Evolutionary conservation across 371 early-diverging fungal species (phyloP).

Genomic region (Apophysomyces ossiformis): DNA sequence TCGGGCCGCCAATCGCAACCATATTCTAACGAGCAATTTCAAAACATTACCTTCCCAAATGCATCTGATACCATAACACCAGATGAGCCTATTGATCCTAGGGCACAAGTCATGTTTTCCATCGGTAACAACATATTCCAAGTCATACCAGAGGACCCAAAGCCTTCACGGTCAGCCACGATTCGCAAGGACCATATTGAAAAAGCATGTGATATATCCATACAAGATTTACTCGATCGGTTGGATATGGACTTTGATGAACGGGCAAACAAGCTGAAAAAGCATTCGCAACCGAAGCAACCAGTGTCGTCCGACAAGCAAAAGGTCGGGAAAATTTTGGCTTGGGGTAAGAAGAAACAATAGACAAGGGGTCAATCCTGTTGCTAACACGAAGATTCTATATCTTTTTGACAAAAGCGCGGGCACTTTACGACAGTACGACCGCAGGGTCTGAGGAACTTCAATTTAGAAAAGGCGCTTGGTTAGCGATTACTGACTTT

Average conservation of each 20-base stretch:
- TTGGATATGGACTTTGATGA: constrained; percentile 25
- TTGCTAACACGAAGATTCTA: neutral
- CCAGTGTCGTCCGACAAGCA: constrained; percentile 4
- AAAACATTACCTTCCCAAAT: neutral
- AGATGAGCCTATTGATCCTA: constrained; percentile 44
- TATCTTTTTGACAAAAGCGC: constrained; percentile 53
- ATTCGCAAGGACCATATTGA: constrained; percentile 14
- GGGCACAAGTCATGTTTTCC: constrained; percentile 56
- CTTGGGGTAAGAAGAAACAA: constrained; percentile 12
- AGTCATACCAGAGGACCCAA: constrained; percentile 39
- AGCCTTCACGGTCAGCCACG: constrained; percentile 16
- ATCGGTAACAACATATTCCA: constrained; percentile 61
- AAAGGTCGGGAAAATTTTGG: neutral
- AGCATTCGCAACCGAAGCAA: neutral
- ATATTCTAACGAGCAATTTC: neutral
- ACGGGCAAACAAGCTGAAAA: constrained; percentile 1
- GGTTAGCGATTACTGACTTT: constrained; percentile 73
- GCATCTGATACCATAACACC: neutral
- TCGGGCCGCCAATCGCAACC: neutral
- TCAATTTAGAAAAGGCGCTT: constrained; percentile 71
- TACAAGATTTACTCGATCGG: constrained; percentile 27
- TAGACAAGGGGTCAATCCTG: neutral
- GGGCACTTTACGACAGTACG: constrained; percentile 83
- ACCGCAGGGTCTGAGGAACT: constrained; percentile 82
- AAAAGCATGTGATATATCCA: constrained; percentile 23